phyloP scores from a whole-genome alignment of 2,329 filamentous ascomycete species.

The Fusarium illudens region DNA sequence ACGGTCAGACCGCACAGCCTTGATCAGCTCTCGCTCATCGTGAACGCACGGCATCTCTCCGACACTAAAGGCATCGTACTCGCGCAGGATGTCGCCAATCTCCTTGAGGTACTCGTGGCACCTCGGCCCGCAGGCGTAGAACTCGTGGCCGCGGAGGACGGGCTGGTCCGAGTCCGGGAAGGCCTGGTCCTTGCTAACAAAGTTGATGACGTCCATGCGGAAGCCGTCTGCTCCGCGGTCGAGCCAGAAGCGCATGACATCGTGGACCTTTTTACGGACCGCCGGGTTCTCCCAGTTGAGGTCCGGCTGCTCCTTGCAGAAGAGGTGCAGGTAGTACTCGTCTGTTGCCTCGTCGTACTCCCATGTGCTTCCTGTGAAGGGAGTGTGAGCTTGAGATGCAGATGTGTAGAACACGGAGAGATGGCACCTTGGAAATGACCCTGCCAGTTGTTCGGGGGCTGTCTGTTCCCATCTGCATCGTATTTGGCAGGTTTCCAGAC shows the following conservation, averaged over 20 bases:
- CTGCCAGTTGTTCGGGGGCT: constrained; percentile 69
- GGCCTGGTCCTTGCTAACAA: constrained; percentile 67
- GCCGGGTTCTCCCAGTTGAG: constrained; percentile 79
- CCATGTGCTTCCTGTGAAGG: constrained; percentile 54
- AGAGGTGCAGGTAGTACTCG: constrained; percentile 72
- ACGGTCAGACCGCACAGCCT: constrained; percentile 62
- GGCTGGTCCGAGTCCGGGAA: constrained; percentile 59
- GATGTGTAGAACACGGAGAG: neutral
- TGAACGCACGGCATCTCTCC: constrained; percentile 60
- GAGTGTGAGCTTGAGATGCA: neutral
- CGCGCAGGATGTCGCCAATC: constrained; percentile 53
- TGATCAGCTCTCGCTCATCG: constrained; percentile 54
- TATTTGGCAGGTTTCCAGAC: constrained; percentile 70
- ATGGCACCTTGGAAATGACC: constrained; percentile 51
- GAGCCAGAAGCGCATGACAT: constrained; percentile 78
- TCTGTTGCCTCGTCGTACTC: constrained; percentile 58
- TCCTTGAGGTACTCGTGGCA: constrained; percentile 58
- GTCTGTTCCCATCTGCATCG: constrained; percentile 63
- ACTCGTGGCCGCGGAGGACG: constrained; percentile 48
- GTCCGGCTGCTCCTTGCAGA: constrained; percentile 75
- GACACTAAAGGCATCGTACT: constrained; percentile 61
- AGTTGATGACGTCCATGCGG: constrained; percentile 73
- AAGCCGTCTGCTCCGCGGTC: constrained; percentile 73
- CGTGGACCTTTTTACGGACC: constrained; percentile 71
- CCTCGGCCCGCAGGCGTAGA: constrained; percentile 63